Evolutionary conservation across 345 rosid species (phyloP).

Genomic region (Excoecaria agallocha): DNA sequence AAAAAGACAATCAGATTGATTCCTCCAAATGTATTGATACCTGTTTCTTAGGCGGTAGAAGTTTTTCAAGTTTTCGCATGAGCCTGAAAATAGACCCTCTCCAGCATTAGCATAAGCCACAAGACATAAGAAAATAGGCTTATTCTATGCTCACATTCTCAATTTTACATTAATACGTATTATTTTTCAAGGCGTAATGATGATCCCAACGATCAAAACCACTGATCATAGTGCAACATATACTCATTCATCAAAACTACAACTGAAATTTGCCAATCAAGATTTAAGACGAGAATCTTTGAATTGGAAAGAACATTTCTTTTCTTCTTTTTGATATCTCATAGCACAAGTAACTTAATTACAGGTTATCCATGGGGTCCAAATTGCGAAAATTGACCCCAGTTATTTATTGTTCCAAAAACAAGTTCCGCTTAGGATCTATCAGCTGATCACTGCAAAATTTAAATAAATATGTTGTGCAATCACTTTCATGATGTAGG

Average conservation of each 20-base stretch:
- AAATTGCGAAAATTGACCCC: constrained; percentile 15
- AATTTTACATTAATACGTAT: no score
- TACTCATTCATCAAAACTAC: not conserved
- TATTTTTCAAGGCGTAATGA: not conserved
- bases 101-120: no score
- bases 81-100: no score
- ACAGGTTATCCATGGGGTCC: constrained; percentile 20
- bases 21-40: no score
- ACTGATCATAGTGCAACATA: not conserved
- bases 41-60: no score
- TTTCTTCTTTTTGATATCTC: constrained; percentile 1
- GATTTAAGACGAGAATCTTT: not conserved
- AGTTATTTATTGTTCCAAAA: constrained; percentile 13
- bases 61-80: no score
- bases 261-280: not conserved
- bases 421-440: constrained; percentile 20
- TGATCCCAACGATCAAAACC: not conserved
- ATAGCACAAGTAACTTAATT: constrained; percentile 27
- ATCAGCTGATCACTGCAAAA: constrained; percentile 23
- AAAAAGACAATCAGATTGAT: not conserved
- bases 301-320: not conserved
- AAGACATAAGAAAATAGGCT: no score
- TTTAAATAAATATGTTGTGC: not conserved
- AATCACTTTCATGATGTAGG: constrained; percentile 50
- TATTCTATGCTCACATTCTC: no score